These are phyloP conservation scores for Neopestalotiopsis clavispora DNA, from an alignment of 2,329 filamentous ascomycete species.

Conservation along the genomic window DNA sequence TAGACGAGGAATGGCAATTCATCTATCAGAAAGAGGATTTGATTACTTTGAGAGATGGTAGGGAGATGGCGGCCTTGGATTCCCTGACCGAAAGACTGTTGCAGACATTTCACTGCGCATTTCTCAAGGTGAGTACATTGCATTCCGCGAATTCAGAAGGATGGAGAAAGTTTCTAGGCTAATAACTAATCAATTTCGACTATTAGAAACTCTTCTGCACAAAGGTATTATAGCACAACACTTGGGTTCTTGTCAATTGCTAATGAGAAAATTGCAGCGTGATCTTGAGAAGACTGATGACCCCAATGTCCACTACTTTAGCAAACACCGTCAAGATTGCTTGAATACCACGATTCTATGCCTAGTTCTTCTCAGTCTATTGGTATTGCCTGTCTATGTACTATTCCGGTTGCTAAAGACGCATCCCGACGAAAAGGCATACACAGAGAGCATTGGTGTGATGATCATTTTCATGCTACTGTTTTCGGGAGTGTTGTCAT, in stretches of 20 bases:
- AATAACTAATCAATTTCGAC: neutral
- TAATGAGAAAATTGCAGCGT: neutral
- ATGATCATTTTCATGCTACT: neutral
- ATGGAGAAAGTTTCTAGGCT: neutral
- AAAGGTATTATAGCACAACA: neutral
- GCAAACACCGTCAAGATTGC: slow-evolving; percentile 6
- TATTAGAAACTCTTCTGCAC: neutral
- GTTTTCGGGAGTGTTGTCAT: slow-evolving; percentile 11
- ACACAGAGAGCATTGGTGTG: slow-evolving; percentile 12
- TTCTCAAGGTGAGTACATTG: slow-evolving; percentile 1
- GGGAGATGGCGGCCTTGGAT: slow-evolving; percentile 13
- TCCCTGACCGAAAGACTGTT: slow-evolving; percentile 11
- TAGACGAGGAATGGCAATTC: slow-evolving; percentile 7
- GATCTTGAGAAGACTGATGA: slow-evolving; percentile 16
- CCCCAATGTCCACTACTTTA: slow-evolving; percentile 5
- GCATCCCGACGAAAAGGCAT: neutral
- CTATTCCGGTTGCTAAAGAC: neutral
- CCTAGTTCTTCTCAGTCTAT: neutral
- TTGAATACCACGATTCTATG: slow-evolving; percentile 9
- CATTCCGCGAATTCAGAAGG: neutral
- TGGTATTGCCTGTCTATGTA: neutral
- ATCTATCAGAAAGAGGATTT: slow-evolving; percentile 17
- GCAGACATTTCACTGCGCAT: slow-evolving; percentile 4
- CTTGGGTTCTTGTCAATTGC: no score
- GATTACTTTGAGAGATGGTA: slow-evolving; percentile 10